Evolutionary conservation across 1,284 basidiomycete species (phyloP).

Genomic region (Ceratobasidium sp.): DNA sequence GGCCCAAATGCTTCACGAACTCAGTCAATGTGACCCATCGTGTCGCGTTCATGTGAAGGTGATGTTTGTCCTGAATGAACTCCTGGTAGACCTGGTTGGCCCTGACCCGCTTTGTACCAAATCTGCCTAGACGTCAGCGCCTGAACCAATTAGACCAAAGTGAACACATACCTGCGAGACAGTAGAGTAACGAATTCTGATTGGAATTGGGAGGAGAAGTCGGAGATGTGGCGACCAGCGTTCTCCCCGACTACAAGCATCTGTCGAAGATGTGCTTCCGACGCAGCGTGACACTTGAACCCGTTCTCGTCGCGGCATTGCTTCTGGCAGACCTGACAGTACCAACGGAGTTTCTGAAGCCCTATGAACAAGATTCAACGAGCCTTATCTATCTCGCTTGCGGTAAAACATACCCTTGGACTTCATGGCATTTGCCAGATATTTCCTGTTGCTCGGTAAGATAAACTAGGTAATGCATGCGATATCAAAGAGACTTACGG

Average conservation of each 20-base stretch:
- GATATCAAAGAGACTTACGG: conserved; percentile 58
- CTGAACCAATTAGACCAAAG: neutral
- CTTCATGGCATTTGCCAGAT: conserved; percentile 95
- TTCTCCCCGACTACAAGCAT: conserved; percentile 96
- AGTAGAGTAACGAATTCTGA: conserved; percentile 91
- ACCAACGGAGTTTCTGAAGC: conserved; percentile 92
- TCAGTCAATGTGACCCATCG: conserved; percentile 97
- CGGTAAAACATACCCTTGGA: conserved; percentile 73
- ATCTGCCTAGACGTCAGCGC: conserved; percentile 63
- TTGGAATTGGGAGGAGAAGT: conserved; percentile 92
- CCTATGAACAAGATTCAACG: conserved; percentile 54
- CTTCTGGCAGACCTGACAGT: conserved; percentile 96
- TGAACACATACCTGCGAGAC: conserved; percentile 74
- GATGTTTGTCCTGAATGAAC: conserved; percentile 94
- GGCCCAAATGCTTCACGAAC: conserved; percentile 92
- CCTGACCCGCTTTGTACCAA: conserved; percentile 92
- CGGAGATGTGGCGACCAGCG: conserved; percentile 90
- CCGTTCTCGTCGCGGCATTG: conserved; percentile 98
- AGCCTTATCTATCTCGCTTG: neutral
- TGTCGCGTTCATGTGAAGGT: conserved; percentile 99
- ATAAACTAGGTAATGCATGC: neutral
- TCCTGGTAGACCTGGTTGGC: conserved; percentile 99
- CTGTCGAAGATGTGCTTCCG: conserved; percentile 92
- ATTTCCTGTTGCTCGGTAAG: conserved; percentile 65
- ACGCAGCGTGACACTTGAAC: conserved; percentile 91